Base-by-base conservation (phyloP, 345 rosid species). In the Linum tenue region DNA sequence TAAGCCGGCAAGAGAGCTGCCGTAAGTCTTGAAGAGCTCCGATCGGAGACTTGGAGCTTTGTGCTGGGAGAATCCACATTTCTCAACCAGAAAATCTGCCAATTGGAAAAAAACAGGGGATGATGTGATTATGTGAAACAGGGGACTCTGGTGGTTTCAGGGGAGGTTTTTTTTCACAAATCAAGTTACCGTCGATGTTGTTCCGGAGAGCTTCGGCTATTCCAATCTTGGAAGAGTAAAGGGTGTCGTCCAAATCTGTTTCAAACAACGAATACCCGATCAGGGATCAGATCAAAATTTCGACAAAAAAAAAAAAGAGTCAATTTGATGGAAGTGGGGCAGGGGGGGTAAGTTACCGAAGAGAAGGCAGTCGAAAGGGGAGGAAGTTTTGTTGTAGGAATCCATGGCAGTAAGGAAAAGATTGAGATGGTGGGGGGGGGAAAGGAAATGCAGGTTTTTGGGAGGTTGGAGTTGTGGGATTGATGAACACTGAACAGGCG, bases 1-100 rank as follows among this genome's bases (percentile, higher is more conserved):
- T 55, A 92, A 75, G 67, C 98, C 98, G 69, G 96, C 96, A 2
- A 92, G 97, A 55, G 98, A 82, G 79, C 98, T 90, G 72, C 96
- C 95, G 70, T 92, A 84, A 50, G 84, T 80, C 73, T 80, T 88
- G 79, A 92, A 90, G 68, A 92, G 95, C 62, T 92, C 86, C 59
- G 76, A 83, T 71, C 96, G 86, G 61, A 84, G 71, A 60, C 64
- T 81, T 4, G 88, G 59, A 61, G 98, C 95, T 78, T 88, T 79
- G 62, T 58, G 72, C 70, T 68, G 81, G 1, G 85, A 0, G 44
- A 88, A 81, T 56, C 94, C 98, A 48, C 79, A 88, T 76, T 79
- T 85, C 73, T 88, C 90, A 6, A 82, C 76, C 3, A 92, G 87
- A 80, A 86, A 92, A 65, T 78, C 98, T 90, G 77, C 58, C 31